Evolutionary conservation across 2,329 filamentous ascomycete genomes (phyloP), one percentile per base, ranked within the genome.

Genomic region (Dactylonectria estremocensis): DNA sequence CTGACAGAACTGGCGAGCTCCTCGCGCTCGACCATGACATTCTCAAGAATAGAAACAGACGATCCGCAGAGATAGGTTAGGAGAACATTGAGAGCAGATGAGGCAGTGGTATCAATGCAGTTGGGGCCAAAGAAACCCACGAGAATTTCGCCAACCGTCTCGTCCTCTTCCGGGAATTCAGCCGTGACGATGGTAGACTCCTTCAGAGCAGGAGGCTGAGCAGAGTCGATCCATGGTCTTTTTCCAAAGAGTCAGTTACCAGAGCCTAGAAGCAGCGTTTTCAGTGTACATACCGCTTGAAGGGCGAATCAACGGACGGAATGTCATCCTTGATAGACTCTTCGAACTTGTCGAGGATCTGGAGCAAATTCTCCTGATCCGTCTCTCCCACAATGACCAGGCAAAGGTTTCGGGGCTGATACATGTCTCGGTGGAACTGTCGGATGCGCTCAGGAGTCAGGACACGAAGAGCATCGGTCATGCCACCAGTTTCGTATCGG

Each of bases 381-480:
- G 97, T 90, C 80, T 98, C 95, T 49, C 96, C 96, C n/a, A 97
- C 92, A 66, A 99, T 90, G 28, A 98, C 89, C 31, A 99, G 84
- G 71, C 95, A 97, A 67, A 99, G 85, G 77, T 99, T 99, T 79
- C 95, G 95, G 3, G 96, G 96, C 79, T 98, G 95, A 77, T 99
- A 99, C 95, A 99, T 98, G 71, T 95, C 93, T 69, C 91, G 91
- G 80, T 99, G 96, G 76, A 98, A 99, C 66, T 92, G 90, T n/a
- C 96, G 91, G 72, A 99, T 99, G 45, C 95, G 91, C 59, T 98
- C 93, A 2, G 95, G 91, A 0, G 94, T 96, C 53, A 99, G 84
- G 3, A 95, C 90, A 48, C 96, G 91, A 56, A 99, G 86, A 37
- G 95, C 92, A 75, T 97, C 94, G 84, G 97, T 97, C 92, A 98